phyloP scores from a whole-genome alignment of 495 filamentous ascomycete genomes.

The Penicillium diatomitis region DNA sequence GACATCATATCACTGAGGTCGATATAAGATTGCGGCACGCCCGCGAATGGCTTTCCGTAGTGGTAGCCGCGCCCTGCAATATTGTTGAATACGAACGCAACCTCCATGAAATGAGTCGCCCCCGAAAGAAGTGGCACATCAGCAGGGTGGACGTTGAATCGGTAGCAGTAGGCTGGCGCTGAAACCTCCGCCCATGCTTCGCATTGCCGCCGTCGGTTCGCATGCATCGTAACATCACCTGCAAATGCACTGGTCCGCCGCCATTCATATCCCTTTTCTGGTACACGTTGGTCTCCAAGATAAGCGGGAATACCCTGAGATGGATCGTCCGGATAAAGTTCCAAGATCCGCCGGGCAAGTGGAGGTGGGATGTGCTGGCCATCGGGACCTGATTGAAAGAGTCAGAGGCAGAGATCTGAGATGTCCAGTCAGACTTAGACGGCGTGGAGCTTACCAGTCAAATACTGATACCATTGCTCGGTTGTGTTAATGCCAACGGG shows the following conservation, averaged over 20 bases:
- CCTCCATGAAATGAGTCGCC: conserved; percentile 52
- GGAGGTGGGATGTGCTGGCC: conserved; percentile 21
- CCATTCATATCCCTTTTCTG: conserved; percentile 33
- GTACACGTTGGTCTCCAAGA: conserved; percentile 32
- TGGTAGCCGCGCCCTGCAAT: conserved; percentile 40
- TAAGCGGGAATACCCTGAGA: conserved; percentile 34
- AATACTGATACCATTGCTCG: conserved; percentile 34
- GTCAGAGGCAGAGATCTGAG: too few relatives aligned
- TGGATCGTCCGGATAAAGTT: conserved; percentile 42
- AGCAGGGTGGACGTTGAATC: conserved; percentile 45
- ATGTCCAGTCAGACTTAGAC: not conserved
- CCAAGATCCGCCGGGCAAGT: conserved; percentile 33
- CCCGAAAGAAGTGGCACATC: conserved; percentile 27
- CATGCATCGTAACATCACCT: conserved; percentile 48
- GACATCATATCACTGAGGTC: conserved; percentile 44
- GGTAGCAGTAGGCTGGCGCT: conserved; percentile 50
- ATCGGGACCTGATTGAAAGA: too few relatives aligned
- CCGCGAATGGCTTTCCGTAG: conserved; percentile 39
- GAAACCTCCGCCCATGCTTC: conserved; percentile 38
- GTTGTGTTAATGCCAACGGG: conserved; percentile 37
- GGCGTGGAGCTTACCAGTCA: conserved; percentile 22
- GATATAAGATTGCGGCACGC: conserved; percentile 33
- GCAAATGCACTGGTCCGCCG: conserved; percentile 44
- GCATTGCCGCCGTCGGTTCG: conserved; percentile 45
- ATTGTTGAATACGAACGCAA: conserved; percentile 54